Evolutionary conservation across 306 rosid species (phyloP).

Genomic region (Canavalia ensiformis): DNA sequence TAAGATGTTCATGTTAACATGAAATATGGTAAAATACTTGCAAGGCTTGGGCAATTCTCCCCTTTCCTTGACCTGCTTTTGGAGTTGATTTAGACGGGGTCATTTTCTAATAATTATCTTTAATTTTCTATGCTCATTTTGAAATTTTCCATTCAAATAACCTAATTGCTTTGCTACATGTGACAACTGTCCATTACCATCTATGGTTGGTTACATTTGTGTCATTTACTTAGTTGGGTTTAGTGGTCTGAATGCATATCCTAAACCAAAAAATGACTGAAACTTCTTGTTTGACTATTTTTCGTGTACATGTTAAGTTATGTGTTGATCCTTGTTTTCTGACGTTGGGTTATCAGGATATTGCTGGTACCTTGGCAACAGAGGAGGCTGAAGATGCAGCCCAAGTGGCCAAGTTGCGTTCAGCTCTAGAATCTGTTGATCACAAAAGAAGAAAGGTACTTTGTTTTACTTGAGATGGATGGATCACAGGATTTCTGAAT

Average conservation of each 20-base stretch:
- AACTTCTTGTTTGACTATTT: not conserved
- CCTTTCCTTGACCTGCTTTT: no score
- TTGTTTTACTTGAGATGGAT: slow-evolving; percentile 18
- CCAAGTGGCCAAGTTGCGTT: slow-evolving; percentile 80
- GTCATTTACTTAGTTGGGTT: slow-evolving; percentile 32
- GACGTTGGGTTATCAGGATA: slow-evolving; percentile 65
- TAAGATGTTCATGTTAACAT: not conserved
- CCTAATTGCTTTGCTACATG: slow-evolving; percentile 21
- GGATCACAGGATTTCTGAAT: not conserved
- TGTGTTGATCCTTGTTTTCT: slow-evolving; percentile 19
- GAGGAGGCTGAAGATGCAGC: slow-evolving; percentile 80
- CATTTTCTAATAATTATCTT: not conserved
- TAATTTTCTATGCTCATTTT: not conserved
- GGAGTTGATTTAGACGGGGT: no score
- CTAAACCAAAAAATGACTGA: not conserved
- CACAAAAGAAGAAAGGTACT: slow-evolving; percentile 87
- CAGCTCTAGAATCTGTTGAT: slow-evolving; percentile 92
- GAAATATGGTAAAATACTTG: not conserved
- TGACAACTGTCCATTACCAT: slow-evolving; percentile 6
- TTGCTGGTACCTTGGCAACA: slow-evolving; percentile 89
- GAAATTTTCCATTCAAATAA: slow-evolving; percentile 20
- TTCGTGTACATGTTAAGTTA: not conserved
- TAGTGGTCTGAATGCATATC: not conserved
- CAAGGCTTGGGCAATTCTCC: no score
- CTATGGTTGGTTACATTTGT: slow-evolving; percentile 19